Percentiles rank a stretch among this genome's conserved stretches.
Evolutionary conservation across 495 filamentous ascomycete species (phyloP).

Genomic region (Penicillium dipodomyicola): DNA sequence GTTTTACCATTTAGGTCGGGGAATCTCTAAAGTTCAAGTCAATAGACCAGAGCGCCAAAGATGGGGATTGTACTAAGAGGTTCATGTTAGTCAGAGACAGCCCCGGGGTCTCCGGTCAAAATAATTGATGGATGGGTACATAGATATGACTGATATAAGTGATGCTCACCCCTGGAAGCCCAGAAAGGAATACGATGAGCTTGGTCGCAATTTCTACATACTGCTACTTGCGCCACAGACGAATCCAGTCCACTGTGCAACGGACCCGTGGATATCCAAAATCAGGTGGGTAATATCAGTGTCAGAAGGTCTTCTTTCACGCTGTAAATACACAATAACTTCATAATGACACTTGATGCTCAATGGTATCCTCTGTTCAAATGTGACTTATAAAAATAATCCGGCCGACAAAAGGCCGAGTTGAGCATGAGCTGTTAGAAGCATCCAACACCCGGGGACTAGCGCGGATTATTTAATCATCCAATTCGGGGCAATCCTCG

Average conservation of each 20-base stretch:
- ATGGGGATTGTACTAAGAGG: no score
- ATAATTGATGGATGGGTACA: no score
- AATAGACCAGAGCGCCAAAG: no score
- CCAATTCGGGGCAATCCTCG: constrained; percentile 28
- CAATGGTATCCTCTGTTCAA: background rate
- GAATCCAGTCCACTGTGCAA: background rate
- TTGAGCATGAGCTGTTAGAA: background rate
- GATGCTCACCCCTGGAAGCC: background rate
- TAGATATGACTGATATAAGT: no score
- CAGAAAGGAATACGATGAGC: background rate
- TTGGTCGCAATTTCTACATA: background rate
- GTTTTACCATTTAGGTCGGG: no score
- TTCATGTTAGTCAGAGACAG: no score
- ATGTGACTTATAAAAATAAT: background rate
- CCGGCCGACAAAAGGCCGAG: background rate
- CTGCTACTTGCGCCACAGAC: background rate
- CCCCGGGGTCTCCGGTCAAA: no score
- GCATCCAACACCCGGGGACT: background rate
- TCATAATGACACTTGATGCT: background rate
- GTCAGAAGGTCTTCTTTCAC: background rate
- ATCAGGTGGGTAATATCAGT: background rate
- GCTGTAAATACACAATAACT: background rate
- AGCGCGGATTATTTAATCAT: constrained; percentile 7
- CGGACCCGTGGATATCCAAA: background rate
- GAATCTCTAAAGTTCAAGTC: no score